These are phyloP conservation scores for Leishmania arabica DNA, from an alignment of 208 protist species.

Conservation along the genomic window DNA sequence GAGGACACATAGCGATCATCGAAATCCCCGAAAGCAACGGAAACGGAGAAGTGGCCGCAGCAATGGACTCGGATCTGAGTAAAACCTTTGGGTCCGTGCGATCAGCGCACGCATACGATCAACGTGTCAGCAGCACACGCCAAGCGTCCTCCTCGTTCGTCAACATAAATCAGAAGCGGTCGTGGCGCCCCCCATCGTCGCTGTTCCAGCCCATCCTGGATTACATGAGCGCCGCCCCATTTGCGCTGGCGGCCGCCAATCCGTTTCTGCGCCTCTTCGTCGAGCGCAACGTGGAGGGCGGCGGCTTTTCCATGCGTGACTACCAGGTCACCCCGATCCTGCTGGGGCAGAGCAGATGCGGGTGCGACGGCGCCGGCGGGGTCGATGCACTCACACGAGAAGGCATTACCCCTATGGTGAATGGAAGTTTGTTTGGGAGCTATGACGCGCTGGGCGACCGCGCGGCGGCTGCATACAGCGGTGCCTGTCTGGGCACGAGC, in stretches of 20 bases:
- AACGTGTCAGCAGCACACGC: constrained; percentile 13
- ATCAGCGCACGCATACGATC: constrained; percentile 30
- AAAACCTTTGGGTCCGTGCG: constrained; percentile 17
- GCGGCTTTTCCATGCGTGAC: constrained; percentile 27
- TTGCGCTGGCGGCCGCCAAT: constrained; percentile 40
- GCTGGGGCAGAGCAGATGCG: not conserved
- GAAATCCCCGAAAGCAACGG: not conserved
- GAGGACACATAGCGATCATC: not conserved
- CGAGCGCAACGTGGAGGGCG: constrained; percentile 38
- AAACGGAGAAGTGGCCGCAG: not conserved
- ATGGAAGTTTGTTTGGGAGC: not conserved
- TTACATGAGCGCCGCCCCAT: constrained; percentile 41
- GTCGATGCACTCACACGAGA: not conserved
- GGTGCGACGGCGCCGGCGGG: not conserved
- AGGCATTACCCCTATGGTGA: not conserved
- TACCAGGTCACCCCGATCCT: constrained; percentile 29
- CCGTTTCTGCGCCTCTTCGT: constrained; percentile 51
- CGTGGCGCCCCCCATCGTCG: constrained; percentile 38
- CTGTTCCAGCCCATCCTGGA: constrained; percentile 37
- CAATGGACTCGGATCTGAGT: constrained; percentile 19
- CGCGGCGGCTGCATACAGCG: constrained; percentile 7
- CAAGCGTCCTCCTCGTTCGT: constrained; percentile 42
- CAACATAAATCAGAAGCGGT: constrained; percentile 44
- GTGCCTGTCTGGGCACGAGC: constrained; percentile 19
- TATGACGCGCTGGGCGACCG: not conserved